Evolutionary conservation across 106 monocot genomes (phyloP), one percentile per base, ranked within the genome.

Genomic region (Posidonia australis): DNA sequence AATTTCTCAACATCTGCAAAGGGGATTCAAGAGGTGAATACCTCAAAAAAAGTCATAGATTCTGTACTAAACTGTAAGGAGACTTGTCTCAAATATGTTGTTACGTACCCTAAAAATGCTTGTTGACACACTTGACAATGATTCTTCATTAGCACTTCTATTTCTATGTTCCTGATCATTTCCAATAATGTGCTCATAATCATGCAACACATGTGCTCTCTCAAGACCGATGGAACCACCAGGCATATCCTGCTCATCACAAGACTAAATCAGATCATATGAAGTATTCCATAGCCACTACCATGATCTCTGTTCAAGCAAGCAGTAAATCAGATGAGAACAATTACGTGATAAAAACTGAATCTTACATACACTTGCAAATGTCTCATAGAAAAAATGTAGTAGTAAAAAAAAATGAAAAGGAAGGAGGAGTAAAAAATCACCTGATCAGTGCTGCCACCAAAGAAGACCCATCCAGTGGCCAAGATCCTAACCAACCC

Each of bases 401-500:
- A 4, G 36, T 36, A 4, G 36, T 36, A 36, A 36, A 36, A 36
- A 36, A 36, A 36, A 7, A 36, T 36, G 7, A 36, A 36, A 10
- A n/a, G 21, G 24, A 26, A 30, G 26, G 5, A 43, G 1, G 36
- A 56, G 14, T 49, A 57, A 10, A 51, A 27, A 21, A 44, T 51
- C 44, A 85, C 84, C 81, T 66, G 67, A 62, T 69, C 70, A 60
- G 2, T 42, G 21, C 52, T 42, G 21, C 57, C 53, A 4, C 42
- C 49, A 53, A 73, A 44, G 20, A 80, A 23, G n/a, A n/a, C n/a
- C 79, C 72, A 76, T 14, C 74, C 73, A 13, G 81, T 74, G 21
- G 76, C 82, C 46, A 66, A 81, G 62, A 93, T 85, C 79, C 79
- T 93, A 18, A 70, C 59, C 11, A 83, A 21, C 49, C 85, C 85